Conservation (phyloP, 108 stramenopile genomes). For the Pseudonitzschia multiseries region DNA sequence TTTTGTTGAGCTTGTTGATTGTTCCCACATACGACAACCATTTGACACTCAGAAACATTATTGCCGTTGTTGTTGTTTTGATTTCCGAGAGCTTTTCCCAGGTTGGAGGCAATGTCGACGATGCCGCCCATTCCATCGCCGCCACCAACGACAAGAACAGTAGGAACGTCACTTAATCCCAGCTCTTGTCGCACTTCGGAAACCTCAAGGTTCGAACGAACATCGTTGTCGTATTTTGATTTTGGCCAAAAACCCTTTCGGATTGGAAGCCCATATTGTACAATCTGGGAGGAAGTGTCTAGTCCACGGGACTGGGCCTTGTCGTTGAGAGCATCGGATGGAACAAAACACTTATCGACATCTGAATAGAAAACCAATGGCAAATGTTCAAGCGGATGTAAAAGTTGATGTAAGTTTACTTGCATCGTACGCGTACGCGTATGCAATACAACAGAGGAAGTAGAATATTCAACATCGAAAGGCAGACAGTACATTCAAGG, state of each 20-base stretch:
- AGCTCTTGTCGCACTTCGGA: constrained; percentile 50
- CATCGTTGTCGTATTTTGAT: neutral
- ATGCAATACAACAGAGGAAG: no score
- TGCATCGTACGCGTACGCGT: no score
- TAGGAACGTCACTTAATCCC: constrained; percentile 70
- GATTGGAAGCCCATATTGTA: constrained; percentile 91
- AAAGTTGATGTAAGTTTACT: no score
- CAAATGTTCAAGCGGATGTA: neutral
- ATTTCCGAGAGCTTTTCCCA: constrained; percentile 62
- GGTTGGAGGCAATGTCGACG: constrained; percentile 68
- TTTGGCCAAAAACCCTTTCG: constrained; percentile 89
- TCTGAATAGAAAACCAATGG: neutral
- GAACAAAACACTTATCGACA: constrained; percentile 92
- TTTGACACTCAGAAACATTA: constrained; percentile 48
- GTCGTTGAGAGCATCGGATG: constrained; percentile 72
- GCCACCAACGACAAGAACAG: constrained; percentile 91
- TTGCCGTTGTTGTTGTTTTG: no score
- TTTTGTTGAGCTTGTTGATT: constrained; percentile 67
- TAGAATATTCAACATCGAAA: neutral
- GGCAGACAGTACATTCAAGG: neutral
- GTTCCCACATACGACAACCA: constrained; percentile 97
- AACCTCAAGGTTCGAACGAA: neutral
- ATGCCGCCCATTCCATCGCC: constrained; percentile 97
- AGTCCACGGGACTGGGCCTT: constrained; percentile 59
- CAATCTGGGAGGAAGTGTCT: constrained; percentile 51